phyloP scores from a whole-genome alignment of 2,329 filamentous ascomycete species.

The Clonostachys rhizophaga region DNA sequence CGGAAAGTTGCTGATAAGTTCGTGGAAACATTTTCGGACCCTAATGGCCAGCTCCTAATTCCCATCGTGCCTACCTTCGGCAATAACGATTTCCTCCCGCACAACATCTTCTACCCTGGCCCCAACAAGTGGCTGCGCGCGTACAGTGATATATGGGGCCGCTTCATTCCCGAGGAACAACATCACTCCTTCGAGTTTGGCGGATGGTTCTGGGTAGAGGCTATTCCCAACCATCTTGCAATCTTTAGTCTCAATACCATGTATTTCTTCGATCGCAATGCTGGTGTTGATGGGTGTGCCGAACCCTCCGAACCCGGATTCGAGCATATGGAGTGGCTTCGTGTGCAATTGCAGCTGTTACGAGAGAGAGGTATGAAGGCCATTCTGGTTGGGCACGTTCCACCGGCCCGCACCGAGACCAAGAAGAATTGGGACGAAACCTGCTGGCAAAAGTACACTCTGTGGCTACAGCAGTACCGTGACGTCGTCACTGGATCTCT shows the following conservation, averaged over 20 bases:
- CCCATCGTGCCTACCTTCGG: conserved; percentile 88
- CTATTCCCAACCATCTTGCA: conserved; percentile 78
- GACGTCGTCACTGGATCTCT: conserved; percentile 78
- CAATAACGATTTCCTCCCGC: conserved; percentile 96
- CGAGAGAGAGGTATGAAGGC: conserved; percentile 86
- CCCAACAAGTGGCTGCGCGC: conserved; percentile 82
- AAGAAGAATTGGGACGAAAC: conserved; percentile 94
- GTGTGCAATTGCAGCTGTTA: conserved; percentile 79
- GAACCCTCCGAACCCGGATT: conserved; percentile 78
- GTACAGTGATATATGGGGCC: conserved; percentile 75
- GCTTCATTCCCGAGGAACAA: conserved; percentile 89
- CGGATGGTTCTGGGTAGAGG: conserved; percentile 93
- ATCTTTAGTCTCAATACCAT: conserved; percentile 95
- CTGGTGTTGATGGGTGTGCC: conserved; percentile 86
- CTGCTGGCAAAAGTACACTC: conserved; percentile 95
- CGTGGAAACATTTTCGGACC: conserved; percentile 63
- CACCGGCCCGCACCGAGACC: conserved; percentile 77
- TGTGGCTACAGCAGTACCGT: conserved; percentile 87
- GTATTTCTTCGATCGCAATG: conserved; percentile 93
- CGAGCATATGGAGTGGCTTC: conserved; percentile 94
- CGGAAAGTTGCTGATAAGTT: conserved; percentile 72
- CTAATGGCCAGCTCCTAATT: conserved; percentile 55
- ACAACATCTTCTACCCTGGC: conserved; percentile 85
- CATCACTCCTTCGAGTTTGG: conserved; percentile 86
- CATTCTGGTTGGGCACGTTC: conserved; percentile 90